These are phyloP conservation scores for Didymella pomorum DNA, from an alignment of 2,329 filamentous ascomycete species.

Conservation along the genomic window DNA sequence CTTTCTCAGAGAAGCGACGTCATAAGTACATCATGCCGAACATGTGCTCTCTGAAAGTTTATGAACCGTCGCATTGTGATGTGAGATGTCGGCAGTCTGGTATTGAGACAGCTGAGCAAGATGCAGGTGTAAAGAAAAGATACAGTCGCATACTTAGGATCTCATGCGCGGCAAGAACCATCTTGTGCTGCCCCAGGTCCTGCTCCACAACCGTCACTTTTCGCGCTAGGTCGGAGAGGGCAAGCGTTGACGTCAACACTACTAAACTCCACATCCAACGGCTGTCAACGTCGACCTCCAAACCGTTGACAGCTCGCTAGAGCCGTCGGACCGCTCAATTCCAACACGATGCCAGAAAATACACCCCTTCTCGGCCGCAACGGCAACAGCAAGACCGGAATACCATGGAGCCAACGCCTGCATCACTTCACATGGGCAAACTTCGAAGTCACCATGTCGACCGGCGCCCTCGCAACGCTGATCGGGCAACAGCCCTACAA, in stretches of 20 bases:
- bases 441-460: slow-evolving; percentile 79
- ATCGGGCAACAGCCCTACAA: slow-evolving; percentile 64
- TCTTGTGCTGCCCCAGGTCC: background rate
- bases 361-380: slow-evolving; percentile 13
- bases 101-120: too few relatives aligned
- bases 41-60: background rate
- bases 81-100: background rate
- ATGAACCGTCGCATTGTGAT: background rate
- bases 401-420: slow-evolving; percentile 32
- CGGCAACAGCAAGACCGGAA: slow-evolving; percentile 18
- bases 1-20: background rate
- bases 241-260: slow-evolving; percentile 18
- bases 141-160: too few relatives aligned
- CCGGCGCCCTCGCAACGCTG: slow-evolving; percentile 72
- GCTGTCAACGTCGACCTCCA: background rate
- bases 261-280: background rate
- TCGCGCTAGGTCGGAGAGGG: slow-evolving; percentile 1
- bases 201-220: background rate
- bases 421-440: slow-evolving; percentile 61
- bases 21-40: slow-evolving; percentile 4
- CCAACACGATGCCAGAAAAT: slow-evolving; percentile 15
- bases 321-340: background rate
- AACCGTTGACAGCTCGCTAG: background rate
- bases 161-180: background rate
- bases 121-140: too few relatives aligned